Percentiles rank a stretch among this genome's conserved stretches.
Conservation (phyloP, 495 filamentous ascomycete species). For the Immersiella caudata region DNA sequence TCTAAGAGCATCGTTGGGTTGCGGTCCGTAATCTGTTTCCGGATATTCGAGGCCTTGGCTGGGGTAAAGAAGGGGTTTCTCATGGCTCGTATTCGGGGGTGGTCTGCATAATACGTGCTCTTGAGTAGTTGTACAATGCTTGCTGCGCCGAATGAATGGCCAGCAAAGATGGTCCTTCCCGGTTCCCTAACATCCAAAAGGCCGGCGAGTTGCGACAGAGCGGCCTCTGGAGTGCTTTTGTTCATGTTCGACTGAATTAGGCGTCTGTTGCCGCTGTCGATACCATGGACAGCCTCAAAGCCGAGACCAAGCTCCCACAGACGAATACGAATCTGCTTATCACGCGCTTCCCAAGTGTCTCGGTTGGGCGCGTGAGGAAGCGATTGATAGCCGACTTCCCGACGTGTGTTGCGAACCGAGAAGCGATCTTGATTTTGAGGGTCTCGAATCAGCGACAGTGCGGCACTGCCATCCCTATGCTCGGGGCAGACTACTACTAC, state of each 20-base stretch:
- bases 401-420: slow-evolving; percentile 36
- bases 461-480: slow-evolving; percentile 73
- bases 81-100: slow-evolving; percentile 34
- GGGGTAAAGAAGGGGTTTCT: slow-evolving; percentile 54
- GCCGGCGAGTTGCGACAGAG: slow-evolving; percentile 55
- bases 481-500: slow-evolving; percentile 75
- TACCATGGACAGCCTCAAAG: slow-evolving; percentile 61
- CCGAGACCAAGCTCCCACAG: slow-evolving; percentile 70
- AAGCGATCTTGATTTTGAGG: slow-evolving; percentile 41
- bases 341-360: slow-evolving; percentile 61
- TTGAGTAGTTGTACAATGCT: slow-evolving; percentile 75
- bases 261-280: slow-evolving; percentile 55
- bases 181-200: slow-evolving; percentile 67
- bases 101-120: slow-evolving; percentile 62
- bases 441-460: slow-evolving; percentile 63
- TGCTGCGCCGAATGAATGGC: slow-evolving; percentile 76
- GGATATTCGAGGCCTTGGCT: slow-evolving; percentile 48
- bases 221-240: slow-evolving; percentile 40
- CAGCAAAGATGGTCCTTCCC: slow-evolving; percentile 68
- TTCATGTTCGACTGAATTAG: slow-evolving; percentile 48
- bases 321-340: slow-evolving; percentile 69
- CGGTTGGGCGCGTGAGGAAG: slow-evolving; percentile 57
- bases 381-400: slow-evolving; percentile 48
- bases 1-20: slow-evolving; percentile 68
- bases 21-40: slow-evolving; percentile 62